A percentile compares a stretch with the other conserved stretches of the same genome.
Evolutionary conservation across 2,329 filamentous ascomycete species (phyloP).

Genomic region (Aspergillus sp.): DNA sequence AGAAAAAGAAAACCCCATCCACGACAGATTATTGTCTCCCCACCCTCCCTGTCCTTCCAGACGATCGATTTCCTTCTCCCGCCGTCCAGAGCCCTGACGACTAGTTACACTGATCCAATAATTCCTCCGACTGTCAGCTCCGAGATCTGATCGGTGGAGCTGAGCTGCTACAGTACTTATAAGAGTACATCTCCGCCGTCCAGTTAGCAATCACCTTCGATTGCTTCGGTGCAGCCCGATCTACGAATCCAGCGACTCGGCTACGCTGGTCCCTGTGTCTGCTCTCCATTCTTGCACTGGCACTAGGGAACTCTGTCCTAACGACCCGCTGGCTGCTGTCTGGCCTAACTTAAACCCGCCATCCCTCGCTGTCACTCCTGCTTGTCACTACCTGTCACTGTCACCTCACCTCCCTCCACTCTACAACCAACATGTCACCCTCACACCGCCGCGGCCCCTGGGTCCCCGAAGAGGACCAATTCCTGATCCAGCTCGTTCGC

Average conservation of each 20-base stretch:
- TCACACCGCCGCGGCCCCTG: slow-evolving; percentile 69
- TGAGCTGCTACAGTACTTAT: slow-evolving; percentile 21
- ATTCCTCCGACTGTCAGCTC: no score
- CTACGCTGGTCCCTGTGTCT: slow-evolving; percentile 1
- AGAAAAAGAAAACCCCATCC: no score
- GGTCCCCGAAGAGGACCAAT: slow-evolving; percentile 66
- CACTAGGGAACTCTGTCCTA: neutral
- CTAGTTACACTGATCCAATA: no score
- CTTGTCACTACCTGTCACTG: neutral
- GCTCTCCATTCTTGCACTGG: neutral
- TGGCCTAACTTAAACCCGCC: no score
- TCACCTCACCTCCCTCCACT: slow-evolving; percentile 1
- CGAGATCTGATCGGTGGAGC: slow-evolving; percentile 29
- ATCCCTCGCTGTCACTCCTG: slow-evolving; percentile 1
- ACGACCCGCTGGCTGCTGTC: no score
- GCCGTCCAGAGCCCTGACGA: no score
- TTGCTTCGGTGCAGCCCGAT: slow-evolving; percentile 1
- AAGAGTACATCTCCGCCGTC: slow-evolving; percentile 28
- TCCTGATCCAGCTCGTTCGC: slow-evolving; percentile 60
- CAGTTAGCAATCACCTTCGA: slow-evolving; percentile 5
- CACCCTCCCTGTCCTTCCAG: no score
- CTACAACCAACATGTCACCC: slow-evolving; percentile 28
- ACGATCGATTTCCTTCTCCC: no score
- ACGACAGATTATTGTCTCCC: no score
- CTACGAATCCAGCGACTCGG: slow-evolving; percentile 1